Evolutionary conservation across 31 red algal species (phyloP).

Genomic region (Endocladia muricata): DNA sequence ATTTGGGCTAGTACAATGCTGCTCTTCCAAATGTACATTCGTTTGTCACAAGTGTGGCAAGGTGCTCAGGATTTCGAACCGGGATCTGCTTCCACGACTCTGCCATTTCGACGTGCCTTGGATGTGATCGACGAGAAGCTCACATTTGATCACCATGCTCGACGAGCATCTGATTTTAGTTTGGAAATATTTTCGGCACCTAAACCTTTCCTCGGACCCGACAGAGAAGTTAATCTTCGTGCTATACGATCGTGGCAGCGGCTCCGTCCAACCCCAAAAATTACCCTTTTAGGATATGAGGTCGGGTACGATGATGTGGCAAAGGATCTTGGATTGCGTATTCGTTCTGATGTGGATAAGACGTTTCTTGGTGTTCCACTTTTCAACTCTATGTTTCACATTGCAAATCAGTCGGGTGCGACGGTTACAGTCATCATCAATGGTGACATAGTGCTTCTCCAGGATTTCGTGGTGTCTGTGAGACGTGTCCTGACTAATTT

Average conservation of each 20-base stretch:
- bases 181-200: conserved; percentile 67
- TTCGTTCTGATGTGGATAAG: conserved; percentile 67
- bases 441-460: conserved; percentile 73
- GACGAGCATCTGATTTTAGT: not conserved
- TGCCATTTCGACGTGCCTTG: not conserved
- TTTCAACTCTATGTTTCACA: conserved; percentile 89
- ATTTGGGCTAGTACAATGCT: not conserved
- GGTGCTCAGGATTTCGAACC: not conserved
- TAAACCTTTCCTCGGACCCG: conserved; percentile 39
- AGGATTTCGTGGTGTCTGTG: conserved; percentile 72
- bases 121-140: not conserved
- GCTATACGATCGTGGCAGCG: conserved; percentile 85
- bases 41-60: not conserved
- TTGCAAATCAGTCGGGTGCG: conserved; percentile 72
- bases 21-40: not conserved
- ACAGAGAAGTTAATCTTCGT: conserved; percentile 35
- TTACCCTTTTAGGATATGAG: conserved; percentile 76
- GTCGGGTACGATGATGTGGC: conserved; percentile 44
- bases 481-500: conserved; percentile 56
- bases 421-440: conserved; percentile 78
- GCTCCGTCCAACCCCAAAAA: conserved; percentile 58
- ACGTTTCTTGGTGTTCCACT: conserved; percentile 89
- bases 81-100: not conserved
- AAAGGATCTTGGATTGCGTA: conserved; percentile 26
- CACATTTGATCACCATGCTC: not conserved